phyloP scores from a whole-genome alignment of 352 stramenopile genomes.

The Globisporangium takayamanum region DNA sequence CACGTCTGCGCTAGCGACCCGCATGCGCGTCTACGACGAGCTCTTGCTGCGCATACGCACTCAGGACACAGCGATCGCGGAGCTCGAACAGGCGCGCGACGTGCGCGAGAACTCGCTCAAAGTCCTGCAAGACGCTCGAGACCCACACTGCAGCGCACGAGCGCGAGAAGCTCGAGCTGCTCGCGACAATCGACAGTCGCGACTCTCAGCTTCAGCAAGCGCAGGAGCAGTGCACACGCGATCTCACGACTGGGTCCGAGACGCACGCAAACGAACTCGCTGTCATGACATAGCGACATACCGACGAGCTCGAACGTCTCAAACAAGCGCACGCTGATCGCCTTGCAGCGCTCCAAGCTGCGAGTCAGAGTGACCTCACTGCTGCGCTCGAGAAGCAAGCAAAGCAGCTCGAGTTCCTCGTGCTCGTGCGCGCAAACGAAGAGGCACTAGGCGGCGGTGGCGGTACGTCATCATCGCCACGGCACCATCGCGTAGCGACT shows the following conservation, averaged over 20 bases:
- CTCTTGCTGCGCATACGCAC: neutral
- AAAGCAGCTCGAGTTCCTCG: slow-evolving; percentile 37
- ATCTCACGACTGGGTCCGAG: neutral
- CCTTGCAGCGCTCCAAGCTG: neutral
- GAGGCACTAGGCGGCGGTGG: neutral
- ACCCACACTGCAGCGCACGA: neutral
- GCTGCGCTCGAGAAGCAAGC: slow-evolving; percentile 35
- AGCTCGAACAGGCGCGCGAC: neutral
- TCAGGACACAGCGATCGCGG: neutral
- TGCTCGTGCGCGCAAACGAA: slow-evolving; percentile 17
- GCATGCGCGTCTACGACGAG: slow-evolving; percentile 10
- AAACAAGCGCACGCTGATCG: neutral
- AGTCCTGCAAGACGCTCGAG: slow-evolving; percentile 7
- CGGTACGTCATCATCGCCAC: neutral
- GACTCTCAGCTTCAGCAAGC: neutral
- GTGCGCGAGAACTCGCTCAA: slow-evolving; percentile 1
- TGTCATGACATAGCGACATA: neutral
- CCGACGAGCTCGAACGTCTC: neutral
- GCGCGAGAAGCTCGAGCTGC: neutral
- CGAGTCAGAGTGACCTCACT: slow-evolving; percentile 14
- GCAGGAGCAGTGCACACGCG: neutral
- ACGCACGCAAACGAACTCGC: slow-evolving; percentile 1
- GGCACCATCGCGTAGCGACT: neutral
- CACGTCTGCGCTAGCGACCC: neutral
- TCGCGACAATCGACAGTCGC: neutral